A percentile compares a stretch with the other conserved stretches of the same genome.
Evolutionary conservation across 257 asterid species (phyloP).

Genomic region (Mitragyna speciosa): DNA sequence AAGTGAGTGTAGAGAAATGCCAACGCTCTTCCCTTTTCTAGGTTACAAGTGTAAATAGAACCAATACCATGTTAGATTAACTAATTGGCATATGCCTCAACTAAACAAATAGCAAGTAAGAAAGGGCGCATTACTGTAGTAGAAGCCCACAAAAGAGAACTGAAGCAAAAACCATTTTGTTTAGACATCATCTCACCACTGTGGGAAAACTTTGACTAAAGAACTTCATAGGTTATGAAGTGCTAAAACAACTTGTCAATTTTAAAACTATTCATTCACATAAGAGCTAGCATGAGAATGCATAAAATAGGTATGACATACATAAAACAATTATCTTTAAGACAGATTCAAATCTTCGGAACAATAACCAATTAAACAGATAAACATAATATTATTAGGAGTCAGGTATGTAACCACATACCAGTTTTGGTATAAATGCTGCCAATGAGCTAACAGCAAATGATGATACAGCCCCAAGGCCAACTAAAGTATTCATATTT

Average conservation of each 20-base stretch:
- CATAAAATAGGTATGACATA: background rate
- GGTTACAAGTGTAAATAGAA: background rate
- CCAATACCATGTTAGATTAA: background rate
- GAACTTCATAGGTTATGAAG: background rate
- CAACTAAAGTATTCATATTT: conserved; percentile 97
- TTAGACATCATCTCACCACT: background rate
- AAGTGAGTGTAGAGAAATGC: background rate
- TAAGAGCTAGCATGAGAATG: background rate
- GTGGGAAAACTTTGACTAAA: background rate
- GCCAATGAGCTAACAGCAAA: conserved; percentile 97
- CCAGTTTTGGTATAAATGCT: conserved; percentile 88
- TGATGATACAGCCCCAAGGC: conserved; percentile 98
- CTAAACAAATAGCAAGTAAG: background rate
- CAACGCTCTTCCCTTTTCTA: background rate
- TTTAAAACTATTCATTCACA: background rate
- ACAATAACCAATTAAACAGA: background rate
- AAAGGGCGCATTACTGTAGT: background rate
- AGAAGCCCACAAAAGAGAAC: background rate
- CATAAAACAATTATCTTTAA: background rate
- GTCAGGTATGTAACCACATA: conserved; percentile 29
- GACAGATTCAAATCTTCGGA: background rate
- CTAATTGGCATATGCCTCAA: conserved; percentile 1
- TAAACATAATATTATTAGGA: background rate
- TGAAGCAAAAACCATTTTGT: background rate
- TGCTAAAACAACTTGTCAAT: background rate